Evolutionary conservation across 768 basidiomycete genomes (phyloP).

Genomic region (Xerocomellus intermedius): DNA sequence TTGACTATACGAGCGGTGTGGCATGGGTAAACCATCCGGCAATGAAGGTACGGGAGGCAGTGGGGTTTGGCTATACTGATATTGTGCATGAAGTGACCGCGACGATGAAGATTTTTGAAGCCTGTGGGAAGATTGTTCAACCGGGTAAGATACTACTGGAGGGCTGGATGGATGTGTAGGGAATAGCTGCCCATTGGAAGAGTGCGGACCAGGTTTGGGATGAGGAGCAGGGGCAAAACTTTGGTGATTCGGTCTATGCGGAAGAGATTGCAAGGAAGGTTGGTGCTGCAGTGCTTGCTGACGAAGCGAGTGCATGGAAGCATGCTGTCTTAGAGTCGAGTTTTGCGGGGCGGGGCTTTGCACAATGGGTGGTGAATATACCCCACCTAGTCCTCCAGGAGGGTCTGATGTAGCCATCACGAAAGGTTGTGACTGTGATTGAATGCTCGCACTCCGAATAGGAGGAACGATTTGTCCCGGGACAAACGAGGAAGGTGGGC

Average conservation of each 20-base stretch:
- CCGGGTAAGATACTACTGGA: slow-evolving; percentile 34
- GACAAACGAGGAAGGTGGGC: slow-evolving; percentile 35
- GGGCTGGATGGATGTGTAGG: slow-evolving; percentile 12
- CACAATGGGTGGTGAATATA: slow-evolving; percentile 13
- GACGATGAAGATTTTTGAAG: slow-evolving; percentile 56
- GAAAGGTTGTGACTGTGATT: slow-evolving; percentile 25
- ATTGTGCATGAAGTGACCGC: slow-evolving; percentile 55
- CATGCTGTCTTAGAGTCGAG: slow-evolving; percentile 18
- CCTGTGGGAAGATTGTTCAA: slow-evolving; percentile 40
- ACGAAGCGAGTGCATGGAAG: slow-evolving; percentile 28
- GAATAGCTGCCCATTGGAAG: slow-evolving; percentile 10
- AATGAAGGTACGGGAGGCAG: slow-evolving; percentile 40
- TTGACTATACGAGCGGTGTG: slow-evolving; percentile 25
- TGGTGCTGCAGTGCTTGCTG: slow-evolving; percentile 27
- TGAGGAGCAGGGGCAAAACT: slow-evolving; percentile 12
- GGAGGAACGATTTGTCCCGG: slow-evolving; percentile 40
- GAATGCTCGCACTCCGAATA: slow-evolving; percentile 37
- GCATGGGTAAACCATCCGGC: slow-evolving; percentile 33
- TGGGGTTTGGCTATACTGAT: slow-evolving; percentile 39
- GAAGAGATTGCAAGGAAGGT: slow-evolving; percentile 11
- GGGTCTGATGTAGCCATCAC: slow-evolving; percentile 20
- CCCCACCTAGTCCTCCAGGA: slow-evolving; percentile 16
- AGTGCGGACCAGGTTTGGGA: slow-evolving; percentile 15
- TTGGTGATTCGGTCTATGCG: slow-evolving; percentile 14
- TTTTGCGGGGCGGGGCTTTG: slow-evolving; percentile 13